Percentiles rank a stretch among this genome's conserved stretches.
These are phyloP conservation scores for Podospora pseudoanserina DNA, from an alignment of 495 filamentous ascomycete species.

Conservation along the genomic window DNA sequence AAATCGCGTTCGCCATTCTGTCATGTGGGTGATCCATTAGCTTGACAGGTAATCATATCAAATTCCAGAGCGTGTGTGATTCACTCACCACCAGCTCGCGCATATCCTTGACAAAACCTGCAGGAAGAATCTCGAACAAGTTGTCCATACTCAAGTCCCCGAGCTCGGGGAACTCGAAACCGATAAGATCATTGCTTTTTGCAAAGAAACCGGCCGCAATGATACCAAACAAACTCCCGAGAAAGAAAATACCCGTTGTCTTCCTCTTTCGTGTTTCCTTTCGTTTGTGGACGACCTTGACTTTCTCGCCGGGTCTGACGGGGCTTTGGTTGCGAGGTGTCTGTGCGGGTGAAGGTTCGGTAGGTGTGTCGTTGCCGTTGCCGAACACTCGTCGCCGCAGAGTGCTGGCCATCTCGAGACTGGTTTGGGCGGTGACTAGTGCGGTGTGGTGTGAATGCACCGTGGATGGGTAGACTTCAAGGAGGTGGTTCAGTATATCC, in stretches of 20 bases:
- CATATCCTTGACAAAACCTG: conserved; percentile 75
- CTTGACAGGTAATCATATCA: conserved; percentile 62
- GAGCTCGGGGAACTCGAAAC: conserved; percentile 73
- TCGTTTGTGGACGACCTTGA: conserved; percentile 43
- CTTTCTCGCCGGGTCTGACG: conserved; percentile 37
- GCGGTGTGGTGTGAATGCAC: background rate
- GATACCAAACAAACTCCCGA: conserved; percentile 82
- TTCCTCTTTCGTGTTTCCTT: conserved; percentile 61
- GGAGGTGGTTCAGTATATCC: too few species aligned
- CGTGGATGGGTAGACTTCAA: background rate
- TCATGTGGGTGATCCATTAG: conserved; percentile 14
- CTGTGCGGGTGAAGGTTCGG: conserved; percentile 27
- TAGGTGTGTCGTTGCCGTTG: conserved; percentile 30
- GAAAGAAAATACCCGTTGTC: conserved; percentile 71
- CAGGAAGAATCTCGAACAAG: conserved; percentile 77
- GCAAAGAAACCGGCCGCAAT: conserved; percentile 80
- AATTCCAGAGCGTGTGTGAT: background rate
- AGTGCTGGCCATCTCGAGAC: conserved; percentile 39
- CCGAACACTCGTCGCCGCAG: conserved; percentile 47
- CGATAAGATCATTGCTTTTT: conserved; percentile 76
- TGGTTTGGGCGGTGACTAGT: background rate
- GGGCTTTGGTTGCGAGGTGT: conserved; percentile 43
- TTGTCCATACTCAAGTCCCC: conserved; percentile 80
- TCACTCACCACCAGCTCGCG: conserved; percentile 69
- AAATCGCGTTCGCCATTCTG: conserved; percentile 82